Evolutionary conservation across 352 stramenopile genomes (phyloP), one percentile per base, ranked within the genome.

Genomic region (Phytophthora aleatoria): DNA sequence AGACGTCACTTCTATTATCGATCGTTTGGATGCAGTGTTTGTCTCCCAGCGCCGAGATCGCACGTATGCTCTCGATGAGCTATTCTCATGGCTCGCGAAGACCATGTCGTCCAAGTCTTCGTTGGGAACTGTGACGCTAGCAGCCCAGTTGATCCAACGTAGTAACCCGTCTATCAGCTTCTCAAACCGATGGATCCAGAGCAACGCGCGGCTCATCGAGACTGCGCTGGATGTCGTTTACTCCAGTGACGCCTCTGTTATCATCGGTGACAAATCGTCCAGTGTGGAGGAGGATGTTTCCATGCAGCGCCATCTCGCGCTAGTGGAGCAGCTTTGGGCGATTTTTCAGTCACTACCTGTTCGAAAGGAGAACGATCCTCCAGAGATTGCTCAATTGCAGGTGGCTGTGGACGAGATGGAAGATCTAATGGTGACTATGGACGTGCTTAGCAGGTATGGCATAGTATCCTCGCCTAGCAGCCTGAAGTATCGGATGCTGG

Each of bases 311-410:
- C 64, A 77, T 49, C 20, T 59, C 11, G 45, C 61, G 1, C 69
- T 91, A n/a, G 70, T 85, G 0, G 82, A 92, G 47, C 73, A 87
- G 13, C 50, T 91, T 1, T 92, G 84, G 84, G 52, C 60, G 3
- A 86, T 92, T 42, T 91, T 92, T 36, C 82, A 92, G 70, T 89
- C 84, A 1, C 50, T 92, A 7, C 84, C 84, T n/a, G 67, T 79
- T 52, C 73, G 82, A n/a, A 92, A 84, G 39, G 69, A 77, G 12
- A 71, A 78, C 7, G 84, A 92, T 61, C 60, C 60, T 1, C 76
- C 74, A 3, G 68, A 76, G 27, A 81, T 92, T 27, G 69, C 73
- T 11, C 76, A 77, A 44, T 69, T 92, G 13, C 84, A 93, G 60
- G 84, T 90, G 15, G 71, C 81, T 36, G 80, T 91, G 12, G 84